Conservation (phyloP, 345 rosid genomes). For the Syzygium jambos region DNA sequence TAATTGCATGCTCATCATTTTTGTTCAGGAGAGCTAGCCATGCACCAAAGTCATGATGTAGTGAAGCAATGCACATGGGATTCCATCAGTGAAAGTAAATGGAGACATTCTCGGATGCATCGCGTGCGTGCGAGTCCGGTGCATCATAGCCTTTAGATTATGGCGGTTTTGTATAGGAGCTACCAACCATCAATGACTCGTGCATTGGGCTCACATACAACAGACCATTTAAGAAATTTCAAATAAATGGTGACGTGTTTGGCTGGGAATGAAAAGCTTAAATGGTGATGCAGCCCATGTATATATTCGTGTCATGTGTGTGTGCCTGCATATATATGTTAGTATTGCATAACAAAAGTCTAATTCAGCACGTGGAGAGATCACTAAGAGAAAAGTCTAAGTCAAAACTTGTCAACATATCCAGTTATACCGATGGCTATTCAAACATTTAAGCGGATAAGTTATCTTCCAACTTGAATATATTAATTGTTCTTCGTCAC, state of each 20-base stretch:
- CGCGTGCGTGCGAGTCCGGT: not conserved
- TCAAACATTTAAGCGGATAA: not conserved
- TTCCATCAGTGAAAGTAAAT: not conserved
- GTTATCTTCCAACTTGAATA: not conserved
- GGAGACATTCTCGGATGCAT: not conserved
- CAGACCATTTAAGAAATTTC: not conserved
- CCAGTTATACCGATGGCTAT: rapidly evolving
- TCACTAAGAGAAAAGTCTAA: not conserved
- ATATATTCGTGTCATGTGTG: not conserved
- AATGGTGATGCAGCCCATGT: not conserved
- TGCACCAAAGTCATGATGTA: not conserved
- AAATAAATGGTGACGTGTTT: not conserved
- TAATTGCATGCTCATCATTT: not conserved
- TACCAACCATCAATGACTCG: not conserved
- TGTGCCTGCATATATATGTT: not conserved
- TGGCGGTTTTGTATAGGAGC: not conserved
- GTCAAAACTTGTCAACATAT: not conserved
- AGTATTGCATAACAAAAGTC: not conserved
- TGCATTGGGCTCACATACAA: not conserved
- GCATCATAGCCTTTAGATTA: not conserved
- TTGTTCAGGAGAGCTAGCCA: not conserved
- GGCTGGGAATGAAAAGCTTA: not conserved
- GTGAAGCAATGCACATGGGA: not conserved
- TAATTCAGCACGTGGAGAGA: not conserved
- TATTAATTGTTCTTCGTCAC: not conserved